A percentile compares a stretch with the other conserved stretches of the same genome.
These are phyloP conservation scores for Mycena venus DNA, from an alignment of 768 basidiomycete species.

Conservation along the genomic window DNA sequence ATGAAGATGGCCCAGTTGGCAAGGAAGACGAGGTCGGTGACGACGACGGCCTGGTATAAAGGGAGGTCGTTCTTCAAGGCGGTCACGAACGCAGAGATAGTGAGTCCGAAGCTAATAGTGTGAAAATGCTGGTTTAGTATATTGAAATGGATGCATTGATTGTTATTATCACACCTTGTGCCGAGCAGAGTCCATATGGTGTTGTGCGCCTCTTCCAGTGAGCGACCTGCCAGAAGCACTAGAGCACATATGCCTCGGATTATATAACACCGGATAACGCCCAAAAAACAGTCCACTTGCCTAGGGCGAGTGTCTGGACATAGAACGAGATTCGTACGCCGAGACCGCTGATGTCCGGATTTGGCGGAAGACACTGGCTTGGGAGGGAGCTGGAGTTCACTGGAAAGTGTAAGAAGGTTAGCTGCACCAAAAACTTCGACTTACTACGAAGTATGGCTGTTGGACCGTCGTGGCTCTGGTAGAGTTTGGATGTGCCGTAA, in stretches of 20 bases:
- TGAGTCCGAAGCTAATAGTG: constrained; percentile 41
- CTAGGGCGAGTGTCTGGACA: constrained; percentile 40
- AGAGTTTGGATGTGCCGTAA: neutral
- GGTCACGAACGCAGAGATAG: constrained; percentile 40
- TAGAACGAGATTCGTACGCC: constrained; percentile 44
- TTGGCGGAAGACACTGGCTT: constrained; percentile 16
- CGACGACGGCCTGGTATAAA: constrained; percentile 40
- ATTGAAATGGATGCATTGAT: too few relatives aligned
- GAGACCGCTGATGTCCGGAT: constrained; percentile 41
- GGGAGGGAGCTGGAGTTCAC: neutral
- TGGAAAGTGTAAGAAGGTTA: neutral
- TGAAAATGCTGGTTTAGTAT: too few relatives aligned
- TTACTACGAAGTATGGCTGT: neutral
- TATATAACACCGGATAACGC: neutral
- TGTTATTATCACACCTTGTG: too few relatives aligned
- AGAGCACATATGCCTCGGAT: neutral
- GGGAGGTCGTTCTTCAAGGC: constrained; percentile 32
- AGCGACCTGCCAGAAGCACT: constrained; percentile 37
- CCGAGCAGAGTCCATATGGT: constrained; percentile 43
- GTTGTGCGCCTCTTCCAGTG: constrained; percentile 36
- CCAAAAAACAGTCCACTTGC: constrained; percentile 1
- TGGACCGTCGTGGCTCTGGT: neutral
- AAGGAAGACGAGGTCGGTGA: constrained; percentile 41
- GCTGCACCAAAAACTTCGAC: neutral
- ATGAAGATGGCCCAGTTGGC: constrained; percentile 41